These are phyloP conservation scores for Pyrenochaeta sp. DNA, from an alignment of 2,329 filamentous ascomycete species.

Conservation along the genomic window DNA sequence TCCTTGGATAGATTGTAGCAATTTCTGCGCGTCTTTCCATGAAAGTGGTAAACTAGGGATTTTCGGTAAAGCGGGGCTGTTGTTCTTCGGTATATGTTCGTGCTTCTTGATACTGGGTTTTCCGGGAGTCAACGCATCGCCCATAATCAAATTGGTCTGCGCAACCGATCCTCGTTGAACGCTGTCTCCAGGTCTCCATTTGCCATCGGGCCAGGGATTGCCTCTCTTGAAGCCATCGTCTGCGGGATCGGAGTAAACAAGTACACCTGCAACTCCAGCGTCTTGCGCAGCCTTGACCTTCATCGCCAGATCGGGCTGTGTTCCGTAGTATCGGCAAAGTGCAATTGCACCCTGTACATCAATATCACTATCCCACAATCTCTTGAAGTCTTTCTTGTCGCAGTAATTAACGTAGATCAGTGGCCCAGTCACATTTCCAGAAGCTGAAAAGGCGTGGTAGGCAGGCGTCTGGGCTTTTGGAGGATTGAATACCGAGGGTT, in stretches of 20 bases:
- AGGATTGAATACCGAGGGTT: slow-evolving; percentile 73
- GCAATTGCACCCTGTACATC: slow-evolving; percentile 81
- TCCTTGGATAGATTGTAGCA: slow-evolving; percentile 79
- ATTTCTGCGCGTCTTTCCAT: slow-evolving; percentile 84
- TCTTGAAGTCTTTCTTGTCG: slow-evolving; percentile 80
- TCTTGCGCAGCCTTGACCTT: slow-evolving; percentile 91
- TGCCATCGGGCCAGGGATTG: slow-evolving; percentile 75
- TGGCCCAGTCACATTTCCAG: slow-evolving; percentile 84
- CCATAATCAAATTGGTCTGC: slow-evolving; percentile 81
- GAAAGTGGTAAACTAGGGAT: slow-evolving; percentile 91
- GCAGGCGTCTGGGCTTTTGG: slow-evolving; percentile 69
- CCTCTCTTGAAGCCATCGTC: slow-evolving; percentile 83
- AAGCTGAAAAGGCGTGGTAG: slow-evolving; percentile 89
- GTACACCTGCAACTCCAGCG: slow-evolving; percentile 83
- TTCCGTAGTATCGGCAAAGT: slow-evolving; percentile 80
- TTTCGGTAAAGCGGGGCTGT: slow-evolving; percentile 75
- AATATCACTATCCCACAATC: slow-evolving; percentile 73
- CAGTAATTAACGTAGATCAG: slow-evolving; percentile 94
- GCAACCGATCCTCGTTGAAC: slow-evolving; percentile 85
- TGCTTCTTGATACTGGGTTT: slow-evolving; percentile 74
- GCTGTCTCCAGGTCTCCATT: slow-evolving; percentile 80
- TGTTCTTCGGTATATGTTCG: slow-evolving; percentile 71
- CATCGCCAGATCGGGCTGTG: slow-evolving; percentile 73
- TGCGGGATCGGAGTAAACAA: slow-evolving; percentile 90
- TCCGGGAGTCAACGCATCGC: slow-evolving; percentile 91